A percentile compares a stretch with the other conserved stretches of the same genome.
phyloP scores from a whole-genome alignment of 441 rosid genomes.

The Populus trichocarpa region DNA sequence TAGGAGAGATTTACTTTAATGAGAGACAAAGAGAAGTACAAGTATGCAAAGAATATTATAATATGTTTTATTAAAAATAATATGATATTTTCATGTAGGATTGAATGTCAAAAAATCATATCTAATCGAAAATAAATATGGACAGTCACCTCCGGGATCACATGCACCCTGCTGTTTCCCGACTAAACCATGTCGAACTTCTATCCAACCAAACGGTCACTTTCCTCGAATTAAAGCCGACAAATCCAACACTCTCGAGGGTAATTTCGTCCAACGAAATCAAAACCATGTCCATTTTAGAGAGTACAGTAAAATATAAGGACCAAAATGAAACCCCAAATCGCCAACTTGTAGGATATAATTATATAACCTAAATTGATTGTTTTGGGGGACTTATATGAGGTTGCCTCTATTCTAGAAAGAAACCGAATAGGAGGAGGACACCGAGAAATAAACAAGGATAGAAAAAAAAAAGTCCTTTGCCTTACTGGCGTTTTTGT shows the following conservation, averaged over 20 bases:
- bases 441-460: too few relatives aligned
- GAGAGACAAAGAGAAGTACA: neutral
- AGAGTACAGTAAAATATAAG: too few relatives aligned
- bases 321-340: neutral
- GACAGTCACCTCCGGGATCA: too few relatives aligned
- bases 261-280: neutral
- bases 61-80: neutral
- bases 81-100: neutral
- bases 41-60: too few relatives aligned
- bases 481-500: neutral
- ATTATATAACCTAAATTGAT: neutral
- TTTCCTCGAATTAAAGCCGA: neutral
- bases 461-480: neutral
- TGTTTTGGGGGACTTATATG: neutral
- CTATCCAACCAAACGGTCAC: neutral
- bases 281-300: neutral
- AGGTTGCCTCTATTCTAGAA: neutral
- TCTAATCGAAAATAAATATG: too few relatives aligned
- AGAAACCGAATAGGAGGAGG: too few relatives aligned
- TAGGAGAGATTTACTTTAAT: neutral
- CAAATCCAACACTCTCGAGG: neutral
- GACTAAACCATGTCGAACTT: too few relatives aligned
- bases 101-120: neutral
- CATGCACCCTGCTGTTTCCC: too few relatives aligned
- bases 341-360: neutral